Evolutionary conservation across 176 grass and related monocot species (phyloP).

Genomic region (Bromus sterilis): DNA sequence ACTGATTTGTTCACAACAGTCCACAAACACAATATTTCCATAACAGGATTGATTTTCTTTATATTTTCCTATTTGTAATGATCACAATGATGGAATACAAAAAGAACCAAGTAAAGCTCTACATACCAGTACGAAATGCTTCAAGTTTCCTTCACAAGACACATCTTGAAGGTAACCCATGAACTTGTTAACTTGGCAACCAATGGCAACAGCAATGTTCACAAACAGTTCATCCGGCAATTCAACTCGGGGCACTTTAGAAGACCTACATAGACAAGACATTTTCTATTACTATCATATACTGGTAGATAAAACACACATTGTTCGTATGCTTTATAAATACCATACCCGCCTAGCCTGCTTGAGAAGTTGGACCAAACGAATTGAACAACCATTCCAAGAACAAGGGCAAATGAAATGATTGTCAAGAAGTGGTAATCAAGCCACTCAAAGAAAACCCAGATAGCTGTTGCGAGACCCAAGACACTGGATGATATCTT

Average conservation of each 20-base stretch:
- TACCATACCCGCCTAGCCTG: conserved; percentile 38
- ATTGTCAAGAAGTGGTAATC: conserved; percentile 92
- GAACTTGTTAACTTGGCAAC: conserved; percentile 59
- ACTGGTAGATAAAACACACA: neutral
- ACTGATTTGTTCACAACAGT: no score
- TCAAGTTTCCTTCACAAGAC: conserved; percentile 70
- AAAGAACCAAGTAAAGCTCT: neutral
- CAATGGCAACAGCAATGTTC: conserved; percentile 51
- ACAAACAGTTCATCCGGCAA: conserved; percentile 68
- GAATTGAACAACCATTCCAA: conserved; percentile 70
- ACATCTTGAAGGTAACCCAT: conserved; percentile 74
- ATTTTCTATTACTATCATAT: neutral
- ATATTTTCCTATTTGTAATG: neutral
- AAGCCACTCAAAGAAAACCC: conserved; percentile 93
- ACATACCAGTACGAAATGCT: conserved; percentile 72
- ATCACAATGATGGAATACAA: neutral
- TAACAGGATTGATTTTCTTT: no score
- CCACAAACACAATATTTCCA: no score
- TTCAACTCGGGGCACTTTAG: conserved; percentile 57
- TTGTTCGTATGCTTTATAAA: neutral
- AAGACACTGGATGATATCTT: conserved; percentile 84
- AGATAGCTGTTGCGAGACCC: conserved; percentile 50
- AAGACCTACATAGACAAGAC: conserved; percentile 25
- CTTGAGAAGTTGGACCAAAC: conserved; percentile 62
- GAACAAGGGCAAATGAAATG: conserved; percentile 47